A percentile compares a stretch with the other conserved stretches of the same genome.
phyloP scores from a whole-genome alignment of 495 filamentous ascomycete species.

The Xylaria flabelliformis region DNA sequence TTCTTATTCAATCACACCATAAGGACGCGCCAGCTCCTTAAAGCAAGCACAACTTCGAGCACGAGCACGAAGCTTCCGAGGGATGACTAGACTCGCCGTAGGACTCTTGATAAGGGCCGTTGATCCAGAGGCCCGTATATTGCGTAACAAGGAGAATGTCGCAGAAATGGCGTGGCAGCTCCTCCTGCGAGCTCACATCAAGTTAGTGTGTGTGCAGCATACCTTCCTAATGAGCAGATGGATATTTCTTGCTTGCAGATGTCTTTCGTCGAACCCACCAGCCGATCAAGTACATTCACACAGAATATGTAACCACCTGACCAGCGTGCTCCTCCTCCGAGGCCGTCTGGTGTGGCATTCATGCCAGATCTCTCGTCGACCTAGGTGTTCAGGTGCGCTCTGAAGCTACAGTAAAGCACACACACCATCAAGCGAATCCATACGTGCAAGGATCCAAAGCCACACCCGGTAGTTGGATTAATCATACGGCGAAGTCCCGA shows the following conservation, averaged over 20 bases:
- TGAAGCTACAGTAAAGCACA: not conserved
- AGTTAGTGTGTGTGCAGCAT: not conserved
- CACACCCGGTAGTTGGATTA: constrained; percentile 14
- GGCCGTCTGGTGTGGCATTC: not conserved
- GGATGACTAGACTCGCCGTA: not conserved
- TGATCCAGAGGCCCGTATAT: constrained; percentile 3
- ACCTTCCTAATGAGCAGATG: not conserved
- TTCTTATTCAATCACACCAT: not conserved
- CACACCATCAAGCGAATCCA: not conserved
- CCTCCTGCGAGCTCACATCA: not conserved
- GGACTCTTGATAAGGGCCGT: not conserved
- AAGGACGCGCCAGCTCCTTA: not conserved
- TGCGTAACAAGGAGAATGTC: constrained; percentile 14
- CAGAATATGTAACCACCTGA: not conserved
- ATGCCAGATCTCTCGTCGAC: not conserved
- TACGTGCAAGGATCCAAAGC: constrained; percentile 5
- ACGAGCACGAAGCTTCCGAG: too few species aligned
- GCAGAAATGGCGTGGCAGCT: not conserved
- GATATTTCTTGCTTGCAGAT: not conserved
- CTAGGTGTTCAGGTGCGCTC: not conserved
- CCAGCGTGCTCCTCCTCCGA: not conserved
- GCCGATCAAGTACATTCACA: not conserved
- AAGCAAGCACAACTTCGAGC: not conserved
- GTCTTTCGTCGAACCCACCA: not conserved
- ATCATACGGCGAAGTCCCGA: constrained; percentile 15